Conservation (phyloP, 2,329 filamentous ascomycete genomes). For the Phaeomoniella chlamydospora region DNA sequence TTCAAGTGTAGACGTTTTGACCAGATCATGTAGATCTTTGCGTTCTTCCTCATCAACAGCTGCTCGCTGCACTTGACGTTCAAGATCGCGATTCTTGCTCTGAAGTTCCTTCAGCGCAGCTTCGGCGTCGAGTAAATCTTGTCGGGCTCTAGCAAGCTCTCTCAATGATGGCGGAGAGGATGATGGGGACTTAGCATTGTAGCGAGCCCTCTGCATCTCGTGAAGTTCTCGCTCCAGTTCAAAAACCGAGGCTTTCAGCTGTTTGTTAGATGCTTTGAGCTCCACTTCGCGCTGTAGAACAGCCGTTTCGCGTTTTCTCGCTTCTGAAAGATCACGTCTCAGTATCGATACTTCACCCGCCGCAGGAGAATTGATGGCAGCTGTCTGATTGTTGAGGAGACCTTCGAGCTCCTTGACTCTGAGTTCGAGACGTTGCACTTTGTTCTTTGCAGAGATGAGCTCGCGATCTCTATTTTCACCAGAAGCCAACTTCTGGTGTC, state of each 20-base stretch:
- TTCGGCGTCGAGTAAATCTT: conserved; percentile 46
- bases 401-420: conserved; percentile 32
- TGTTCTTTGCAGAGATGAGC: conserved; percentile 39
- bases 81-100: conserved; percentile 32
- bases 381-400: conserved; percentile 41
- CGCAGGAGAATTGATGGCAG: conserved; percentile 16
- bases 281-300: conserved; percentile 50
- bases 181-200: conserved; percentile 30
- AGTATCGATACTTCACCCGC: conserved; percentile 42
- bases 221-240: conserved; percentile 55
- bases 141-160: conserved; percentile 44
- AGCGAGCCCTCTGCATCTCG: conserved; percentile 36
- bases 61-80: conserved; percentile 37
- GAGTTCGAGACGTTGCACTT: conserved; percentile 50
- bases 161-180: conserved; percentile 39
- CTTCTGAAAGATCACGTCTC: conserved; percentile 46
- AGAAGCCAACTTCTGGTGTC: conserved; percentile 32
- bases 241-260: conserved; percentile 48
- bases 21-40: conserved; percentile 27
- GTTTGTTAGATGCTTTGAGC: conserved; percentile 48
- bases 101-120: conserved; percentile 43
- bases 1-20: conserved; percentile 32
- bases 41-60: conserved; percentile 25
- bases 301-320: conserved; percentile 52
- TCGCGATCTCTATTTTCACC: conserved; percentile 32